Conservation (phyloP, 108 stramenopile genomes). For the Skeletonema menzelii region DNA sequence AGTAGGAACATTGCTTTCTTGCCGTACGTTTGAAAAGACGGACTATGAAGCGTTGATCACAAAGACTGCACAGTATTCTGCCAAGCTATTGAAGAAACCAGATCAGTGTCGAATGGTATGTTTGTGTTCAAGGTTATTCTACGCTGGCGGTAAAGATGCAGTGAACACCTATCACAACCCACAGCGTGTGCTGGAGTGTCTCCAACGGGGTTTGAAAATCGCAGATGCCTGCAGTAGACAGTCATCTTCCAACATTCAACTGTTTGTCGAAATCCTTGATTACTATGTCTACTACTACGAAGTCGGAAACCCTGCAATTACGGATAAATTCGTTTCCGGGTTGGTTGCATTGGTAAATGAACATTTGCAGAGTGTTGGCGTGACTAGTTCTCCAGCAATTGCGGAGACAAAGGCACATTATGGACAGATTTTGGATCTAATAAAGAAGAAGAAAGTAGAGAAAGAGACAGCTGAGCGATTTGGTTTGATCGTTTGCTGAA, state of each 20-base stretch:
- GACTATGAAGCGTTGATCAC: slow-evolving; percentile 95
- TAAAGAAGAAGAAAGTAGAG: slow-evolving; percentile 63
- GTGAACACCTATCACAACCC: slow-evolving; percentile 71
- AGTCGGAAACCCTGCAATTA: slow-evolving; percentile 82
- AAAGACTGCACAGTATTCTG: slow-evolving; percentile 92
- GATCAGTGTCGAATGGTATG: slow-evolving; percentile 96
- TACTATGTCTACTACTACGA: slow-evolving; percentile 96
- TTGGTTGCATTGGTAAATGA: slow-evolving; percentile 94
- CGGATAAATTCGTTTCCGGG: slow-evolving; percentile 82
- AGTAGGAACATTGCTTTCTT: slow-evolving; percentile 86
- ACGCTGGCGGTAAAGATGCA: slow-evolving; percentile 43
- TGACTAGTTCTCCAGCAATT: slow-evolving; percentile 33
- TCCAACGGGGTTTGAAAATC: slow-evolving; percentile 86
- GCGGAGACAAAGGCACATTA: slow-evolving; percentile 67
- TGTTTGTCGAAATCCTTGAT: slow-evolving; percentile 97
- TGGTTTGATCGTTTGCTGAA: slow-evolving; percentile 55
- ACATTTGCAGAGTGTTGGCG: slow-evolving; percentile 71
- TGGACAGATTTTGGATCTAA: slow-evolving; percentile 47
- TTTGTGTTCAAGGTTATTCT: slow-evolving; percentile 92
- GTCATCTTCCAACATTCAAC: slow-evolving; percentile 66
- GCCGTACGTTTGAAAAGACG: slow-evolving; percentile 65
- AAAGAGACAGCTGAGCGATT: slow-evolving; percentile 64
- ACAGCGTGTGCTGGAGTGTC: slow-evolving; percentile 93
- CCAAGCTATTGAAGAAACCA: slow-evolving; percentile 92
- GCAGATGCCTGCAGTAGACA: slow-evolving; percentile 88